Conservation (phyloP, 208 protist genomes). For the Angomonas ambiguus region DNA sequence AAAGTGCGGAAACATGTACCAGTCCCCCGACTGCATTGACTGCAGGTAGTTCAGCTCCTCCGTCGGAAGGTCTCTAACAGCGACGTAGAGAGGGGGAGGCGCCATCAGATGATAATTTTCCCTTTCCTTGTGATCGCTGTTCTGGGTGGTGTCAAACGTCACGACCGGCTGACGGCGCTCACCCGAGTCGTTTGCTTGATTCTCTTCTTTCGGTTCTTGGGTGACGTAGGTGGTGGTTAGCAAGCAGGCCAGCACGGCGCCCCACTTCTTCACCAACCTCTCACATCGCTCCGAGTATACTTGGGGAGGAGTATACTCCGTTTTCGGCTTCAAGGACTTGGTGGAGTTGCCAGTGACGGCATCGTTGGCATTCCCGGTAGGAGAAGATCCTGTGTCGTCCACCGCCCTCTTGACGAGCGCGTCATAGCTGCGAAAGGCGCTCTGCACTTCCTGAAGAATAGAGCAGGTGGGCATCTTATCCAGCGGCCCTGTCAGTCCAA, state of each 20-base stretch:
- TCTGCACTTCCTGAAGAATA: conserved; percentile 67
- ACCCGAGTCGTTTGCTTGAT: not conserved
- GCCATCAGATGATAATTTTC: conserved; percentile 12
- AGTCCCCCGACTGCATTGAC: conserved; percentile 28
- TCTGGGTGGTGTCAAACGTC: conserved; percentile 14
- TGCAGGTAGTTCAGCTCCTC: conserved; percentile 42
- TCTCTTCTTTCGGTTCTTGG: not conserved
- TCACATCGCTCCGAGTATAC: conserved; percentile 9
- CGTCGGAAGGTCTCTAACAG: conserved; percentile 47
- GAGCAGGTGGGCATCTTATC: conserved; percentile 40
- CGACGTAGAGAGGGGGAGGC: conserved; percentile 61
- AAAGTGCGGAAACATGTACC: conserved; percentile 74
- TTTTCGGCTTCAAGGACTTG: not conserved
- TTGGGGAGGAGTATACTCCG: not conserved
- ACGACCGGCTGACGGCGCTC: conserved; percentile 4
- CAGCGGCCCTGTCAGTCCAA: conserved; percentile 16
- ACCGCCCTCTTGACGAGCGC: conserved; percentile 9
- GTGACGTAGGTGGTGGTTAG: conserved; percentile 12
- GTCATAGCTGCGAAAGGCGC: conserved; percentile 54
- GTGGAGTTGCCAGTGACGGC: not conserved
- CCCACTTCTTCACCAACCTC: conserved; percentile 12
- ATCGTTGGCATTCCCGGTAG: not conserved
- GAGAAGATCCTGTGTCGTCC: not conserved
- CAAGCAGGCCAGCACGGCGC: conserved; percentile 10
- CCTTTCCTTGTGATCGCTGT: not conserved